Evolutionary conservation across 441 rosid genomes (phyloP), one percentile per base, ranked within the genome.

Genomic region (Syzygium malaccense): DNA sequence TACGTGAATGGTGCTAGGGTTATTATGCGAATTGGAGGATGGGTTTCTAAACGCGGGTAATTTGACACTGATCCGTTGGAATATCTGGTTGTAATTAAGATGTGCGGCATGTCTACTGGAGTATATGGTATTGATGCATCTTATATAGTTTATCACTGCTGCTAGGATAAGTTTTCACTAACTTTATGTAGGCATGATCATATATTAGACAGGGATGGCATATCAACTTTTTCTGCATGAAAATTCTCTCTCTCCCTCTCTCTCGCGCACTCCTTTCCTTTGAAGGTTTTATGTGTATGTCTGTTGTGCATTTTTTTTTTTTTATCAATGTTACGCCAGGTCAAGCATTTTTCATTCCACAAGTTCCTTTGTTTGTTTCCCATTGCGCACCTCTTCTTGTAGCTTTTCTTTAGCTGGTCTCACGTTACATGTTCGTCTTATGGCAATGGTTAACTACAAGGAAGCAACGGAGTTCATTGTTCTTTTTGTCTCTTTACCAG

Each of bases 401-500:
- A 71, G 18, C 51, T 41, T 75, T 37, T 41, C 15, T 75, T 41
- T 75, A 41, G 18, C n/a, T 2, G 2, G 68, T 60, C 7, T 13
- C 32, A 5, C 8, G 14, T 25, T 20, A 11, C 62, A 25, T 20
- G 37, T 68, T 33, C 26, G 25, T 33, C 20, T 19, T 68, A 68
- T 68, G 79, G 48, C n/a, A 75, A 41, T 75, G 83, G 8, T 75
- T 75, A 41, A 75, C 51, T 75, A 12, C n/a, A 23, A 41, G 17
- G 48, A 37, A 9, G 32, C 58, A 25, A 66, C 64, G 5, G 37
- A 85, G 45, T 19, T 37, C 17, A 80, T 62, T 58, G 71, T 86
- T 28, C 32, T 83, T 88, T 88, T 41, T 68, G 88, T 51, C 88
- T 91, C 86, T 57, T 49, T 85, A 26, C 48, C 94, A 95, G 96